phyloP scores from a whole-genome alignment of 176 grass and related monocot genomes.

The Bolboschoenus planiculmis region DNA sequence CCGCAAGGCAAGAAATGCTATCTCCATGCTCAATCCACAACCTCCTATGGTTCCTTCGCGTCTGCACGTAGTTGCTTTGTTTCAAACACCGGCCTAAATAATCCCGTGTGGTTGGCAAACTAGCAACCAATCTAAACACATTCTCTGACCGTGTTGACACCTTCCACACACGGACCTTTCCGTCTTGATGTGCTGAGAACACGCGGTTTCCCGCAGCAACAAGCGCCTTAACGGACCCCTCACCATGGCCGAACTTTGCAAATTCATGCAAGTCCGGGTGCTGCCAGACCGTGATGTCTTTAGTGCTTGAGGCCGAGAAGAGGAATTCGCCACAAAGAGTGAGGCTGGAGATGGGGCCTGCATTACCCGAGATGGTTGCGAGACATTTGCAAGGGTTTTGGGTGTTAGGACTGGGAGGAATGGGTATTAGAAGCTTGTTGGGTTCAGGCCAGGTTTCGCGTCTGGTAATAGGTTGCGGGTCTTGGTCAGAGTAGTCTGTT shows the following conservation, averaged over 20 bases:
- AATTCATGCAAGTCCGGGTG: slow-evolving; percentile 76
- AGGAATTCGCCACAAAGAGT: slow-evolving; percentile 90
- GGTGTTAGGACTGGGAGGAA: not conserved
- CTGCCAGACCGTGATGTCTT: slow-evolving; percentile 82
- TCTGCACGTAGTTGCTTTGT: slow-evolving; percentile 66
- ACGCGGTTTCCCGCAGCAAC: slow-evolving; percentile 41
- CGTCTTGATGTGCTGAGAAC: slow-evolving; percentile 91
- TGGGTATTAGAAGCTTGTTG: not conserved
- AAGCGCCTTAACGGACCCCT: slow-evolving; percentile 81
- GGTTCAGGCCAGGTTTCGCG: not conserved
- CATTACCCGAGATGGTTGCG: slow-evolving; percentile 51
- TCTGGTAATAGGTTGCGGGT: not conserved
- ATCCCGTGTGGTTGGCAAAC: slow-evolving; percentile 69
- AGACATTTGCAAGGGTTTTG: slow-evolving; percentile 40
- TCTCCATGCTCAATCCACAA: slow-evolving; percentile 98
- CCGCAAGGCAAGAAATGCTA: slow-evolving; percentile 95
- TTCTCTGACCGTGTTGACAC: slow-evolving; percentile 61
- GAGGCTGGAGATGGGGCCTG: slow-evolving; percentile 58
- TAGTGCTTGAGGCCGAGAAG: slow-evolving; percentile 64
- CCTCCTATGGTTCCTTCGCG: slow-evolving; percentile 33
- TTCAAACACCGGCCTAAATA: slow-evolving; percentile 58
- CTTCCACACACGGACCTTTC: slow-evolving; percentile 82
- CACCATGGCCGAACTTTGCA: slow-evolving; percentile 55
- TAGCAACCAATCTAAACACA: slow-evolving; percentile 62
- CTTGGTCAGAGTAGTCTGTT: not conserved